These are phyloP conservation scores for Paraphaeosphaeria sporulosa DNA, from an alignment of 2,329 filamentous ascomycete species.

Conservation along the genomic window DNA sequence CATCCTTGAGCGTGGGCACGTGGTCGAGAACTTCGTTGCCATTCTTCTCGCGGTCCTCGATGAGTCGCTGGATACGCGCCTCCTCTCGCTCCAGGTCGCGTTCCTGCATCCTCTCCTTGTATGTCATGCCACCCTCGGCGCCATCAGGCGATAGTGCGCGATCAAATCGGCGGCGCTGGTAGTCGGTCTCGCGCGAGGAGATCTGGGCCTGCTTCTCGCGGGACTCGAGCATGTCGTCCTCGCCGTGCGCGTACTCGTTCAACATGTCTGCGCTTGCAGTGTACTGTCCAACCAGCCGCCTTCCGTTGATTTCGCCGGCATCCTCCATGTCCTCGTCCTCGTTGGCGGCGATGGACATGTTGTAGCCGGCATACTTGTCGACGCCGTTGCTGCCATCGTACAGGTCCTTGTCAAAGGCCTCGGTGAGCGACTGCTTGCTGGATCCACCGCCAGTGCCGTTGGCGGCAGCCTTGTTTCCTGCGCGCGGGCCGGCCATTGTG, in stretches of 20 bases:
- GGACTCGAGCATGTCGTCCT: slow-evolving; percentile 86
- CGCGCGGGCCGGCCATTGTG: slow-evolving; percentile 45
- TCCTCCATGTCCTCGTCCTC: slow-evolving; percentile 82
- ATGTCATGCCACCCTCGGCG: slow-evolving; percentile 78
- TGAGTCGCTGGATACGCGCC: slow-evolving; percentile 80
- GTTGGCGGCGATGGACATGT: slow-evolving; percentile 82
- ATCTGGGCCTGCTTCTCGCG: slow-evolving; percentile 92
- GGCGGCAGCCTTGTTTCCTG: slow-evolving; percentile 77
- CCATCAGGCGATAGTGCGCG: slow-evolving; percentile 81
- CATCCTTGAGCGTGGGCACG: slow-evolving; percentile 75
- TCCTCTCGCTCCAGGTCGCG: slow-evolving; percentile 94
- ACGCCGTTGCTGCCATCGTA: slow-evolving; percentile 78
- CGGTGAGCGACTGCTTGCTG: slow-evolving; percentile 90
- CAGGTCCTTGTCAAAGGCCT: slow-evolving; percentile 85
- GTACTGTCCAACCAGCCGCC: slow-evolving; percentile 90
- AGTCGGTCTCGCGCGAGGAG: slow-evolving; percentile 91
- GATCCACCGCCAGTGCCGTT: slow-evolving; percentile 80
- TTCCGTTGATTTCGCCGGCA: slow-evolving; percentile 70
- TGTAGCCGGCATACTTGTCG: slow-evolving; percentile 89
- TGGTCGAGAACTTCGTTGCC: slow-evolving; percentile 70
- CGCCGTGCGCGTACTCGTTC: slow-evolving; percentile 89
- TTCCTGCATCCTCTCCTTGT: slow-evolving; percentile 88
- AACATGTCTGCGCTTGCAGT: slow-evolving; percentile 92
- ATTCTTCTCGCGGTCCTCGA: slow-evolving; percentile 75
- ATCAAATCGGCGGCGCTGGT: slow-evolving; percentile 94